Evolutionary conservation across 768 basidiomycete genomes (phyloP).

Genomic region (Lentinula aciculospora): DNA sequence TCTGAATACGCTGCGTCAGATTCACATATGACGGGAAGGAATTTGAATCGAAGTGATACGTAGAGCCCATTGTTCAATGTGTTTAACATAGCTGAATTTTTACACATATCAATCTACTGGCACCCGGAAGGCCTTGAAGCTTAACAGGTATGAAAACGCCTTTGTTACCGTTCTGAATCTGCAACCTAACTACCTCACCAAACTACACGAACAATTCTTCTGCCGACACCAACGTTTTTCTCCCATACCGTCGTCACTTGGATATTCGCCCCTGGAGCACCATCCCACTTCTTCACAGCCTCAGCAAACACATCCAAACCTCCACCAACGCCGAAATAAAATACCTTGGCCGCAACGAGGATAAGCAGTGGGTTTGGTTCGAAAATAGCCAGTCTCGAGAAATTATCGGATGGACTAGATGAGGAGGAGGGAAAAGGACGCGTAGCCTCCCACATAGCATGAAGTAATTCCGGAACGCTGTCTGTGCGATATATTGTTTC

Average conservation of each 20-base stretch:
- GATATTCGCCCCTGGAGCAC: background rate
- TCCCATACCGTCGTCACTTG: conserved; percentile 61
- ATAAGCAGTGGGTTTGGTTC: conserved; percentile 28
- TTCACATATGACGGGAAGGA: background rate
- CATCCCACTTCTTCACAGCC: conserved; percentile 30
- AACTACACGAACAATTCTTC: conserved; percentile 58
- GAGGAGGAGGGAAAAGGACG: background rate
- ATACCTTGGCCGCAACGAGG: conserved; percentile 84
- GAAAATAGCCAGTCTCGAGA: background rate
- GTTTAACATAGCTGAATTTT: too few relatives aligned
- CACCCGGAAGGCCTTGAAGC: too few relatives aligned
- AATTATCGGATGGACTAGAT: background rate
- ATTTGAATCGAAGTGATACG: background rate
- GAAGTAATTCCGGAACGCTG: conserved; percentile 56
- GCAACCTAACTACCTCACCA: conserved; percentile 43
- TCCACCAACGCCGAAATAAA: conserved; percentile 96
- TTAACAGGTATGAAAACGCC: too few relatives aligned
- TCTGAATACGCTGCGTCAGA: background rate
- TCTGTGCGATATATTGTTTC: conserved; percentile 87
- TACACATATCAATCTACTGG: too few relatives aligned
- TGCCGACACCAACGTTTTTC: conserved; percentile 59
- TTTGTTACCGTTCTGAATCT: too few relatives aligned
- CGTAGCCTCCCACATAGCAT: conserved; percentile 40
- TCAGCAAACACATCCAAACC: conserved; percentile 72
- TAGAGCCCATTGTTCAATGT: too few relatives aligned